phyloP scores from a whole-genome alignment of 371 early-diverging fungal species.

The Sanchytrium tribonematis region DNA sequence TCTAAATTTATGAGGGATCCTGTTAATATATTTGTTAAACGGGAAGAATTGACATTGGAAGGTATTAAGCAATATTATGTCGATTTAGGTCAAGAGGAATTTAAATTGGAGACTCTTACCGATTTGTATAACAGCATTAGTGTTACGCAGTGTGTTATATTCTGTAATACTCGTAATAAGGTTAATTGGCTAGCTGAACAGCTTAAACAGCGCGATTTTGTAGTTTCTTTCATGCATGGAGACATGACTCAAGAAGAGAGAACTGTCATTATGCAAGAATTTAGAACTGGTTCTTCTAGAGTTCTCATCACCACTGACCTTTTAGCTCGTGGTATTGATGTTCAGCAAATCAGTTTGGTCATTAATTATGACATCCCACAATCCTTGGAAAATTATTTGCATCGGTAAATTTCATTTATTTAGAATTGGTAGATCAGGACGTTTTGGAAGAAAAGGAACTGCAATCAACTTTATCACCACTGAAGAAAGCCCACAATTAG shows the following conservation, averaged over 20 bases:
- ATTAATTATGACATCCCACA: slow-evolving; percentile 93
- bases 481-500: slow-evolving; percentile 54
- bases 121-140: slow-evolving; percentile 85
- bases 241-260: slow-evolving; percentile 93
- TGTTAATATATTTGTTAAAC: slow-evolving; percentile 93
- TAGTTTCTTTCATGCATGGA: slow-evolving; percentile 93
- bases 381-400: slow-evolving; percentile 73
- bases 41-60: slow-evolving; percentile 98
- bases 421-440: slow-evolving; percentile 81
- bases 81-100: slow-evolving; percentile 79
- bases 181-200: slow-evolving; percentile 85
- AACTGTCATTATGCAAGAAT: slow-evolving; percentile 86
- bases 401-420: slow-evolving; percentile 22
- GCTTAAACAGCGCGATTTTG: slow-evolving; percentile 70
- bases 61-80: slow-evolving; percentile 99
- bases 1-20: slow-evolving; percentile 92
- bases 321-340: slow-evolving; percentile 90
- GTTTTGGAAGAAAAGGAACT: slow-evolving; percentile 92
- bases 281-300: slow-evolving; percentile 64
- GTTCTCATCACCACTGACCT: slow-evolving; percentile 82
- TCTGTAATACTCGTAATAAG: slow-evolving; percentile 94
- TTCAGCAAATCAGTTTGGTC: slow-evolving; percentile 85
- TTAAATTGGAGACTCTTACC: slow-evolving; percentile 81
- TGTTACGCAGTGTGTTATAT: slow-evolving; percentile 95
- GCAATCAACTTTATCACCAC: slow-evolving; percentile 87